A percentile compares a stretch with the other conserved stretches of the same genome.
Conservation (phyloP, 225 moss, liverwort and hornwort genomes). For the Asterella californica region DNA sequence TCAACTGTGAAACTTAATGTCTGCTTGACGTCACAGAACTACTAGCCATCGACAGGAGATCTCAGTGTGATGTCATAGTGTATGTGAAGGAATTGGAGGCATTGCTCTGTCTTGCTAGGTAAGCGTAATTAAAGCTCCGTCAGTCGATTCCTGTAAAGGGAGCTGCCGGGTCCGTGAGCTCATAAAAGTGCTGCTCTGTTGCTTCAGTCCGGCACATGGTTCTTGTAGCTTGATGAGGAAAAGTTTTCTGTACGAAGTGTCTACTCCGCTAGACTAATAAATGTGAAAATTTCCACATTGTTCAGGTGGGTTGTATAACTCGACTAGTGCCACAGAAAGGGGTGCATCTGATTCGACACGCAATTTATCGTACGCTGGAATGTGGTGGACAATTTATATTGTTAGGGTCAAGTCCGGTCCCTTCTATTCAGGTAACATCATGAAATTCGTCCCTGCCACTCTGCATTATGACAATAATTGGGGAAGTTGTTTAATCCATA, state of each 20-base stretch:
- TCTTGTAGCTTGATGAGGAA: neutral
- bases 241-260: neutral
- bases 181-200: neutral
- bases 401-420: conserved; percentile 87
- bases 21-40: no score
- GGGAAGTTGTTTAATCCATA: neutral
- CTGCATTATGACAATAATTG: neutral
- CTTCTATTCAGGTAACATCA: conserved; percentile 69
- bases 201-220: neutral
- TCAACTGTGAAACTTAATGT: no score
- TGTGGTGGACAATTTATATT: conserved; percentile 86
- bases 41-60: no score
- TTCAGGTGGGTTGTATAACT: conserved; percentile 93
- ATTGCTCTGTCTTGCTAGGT: neutral
- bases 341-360: conserved; percentile 86
- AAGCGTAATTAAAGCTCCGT: neutral
- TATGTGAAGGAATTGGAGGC: neutral
- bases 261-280: neutral
- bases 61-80: no score
- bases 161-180: neutral
- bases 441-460: no score
- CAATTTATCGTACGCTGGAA: conserved; percentile 88
- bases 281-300: neutral
- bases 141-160: neutral
- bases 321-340: conserved; percentile 97